These are phyloP conservation scores for Penstemon davidsonii DNA, from an alignment of 257 asterid species.

Conservation along the genomic window DNA sequence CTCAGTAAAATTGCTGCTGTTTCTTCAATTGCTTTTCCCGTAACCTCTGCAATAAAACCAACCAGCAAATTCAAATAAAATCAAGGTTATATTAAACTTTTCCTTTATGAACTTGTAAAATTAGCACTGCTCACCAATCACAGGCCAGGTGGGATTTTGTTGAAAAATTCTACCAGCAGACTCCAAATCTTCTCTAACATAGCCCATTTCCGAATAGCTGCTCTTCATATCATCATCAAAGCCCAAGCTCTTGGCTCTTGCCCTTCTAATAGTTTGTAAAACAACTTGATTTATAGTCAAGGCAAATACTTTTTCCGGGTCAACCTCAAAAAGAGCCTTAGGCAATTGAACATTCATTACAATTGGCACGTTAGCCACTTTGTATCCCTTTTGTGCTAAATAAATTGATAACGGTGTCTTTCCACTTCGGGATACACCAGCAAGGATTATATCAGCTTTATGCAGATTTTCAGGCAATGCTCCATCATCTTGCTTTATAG, in stretches of 20 bases:
- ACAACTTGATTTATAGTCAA: slow-evolving; percentile 79
- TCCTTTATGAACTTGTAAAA: not conserved
- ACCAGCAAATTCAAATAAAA: slow-evolving; percentile 12
- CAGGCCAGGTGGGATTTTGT: slow-evolving; percentile 90
- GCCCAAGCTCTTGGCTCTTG: slow-evolving; percentile 84
- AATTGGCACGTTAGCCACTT: slow-evolving; percentile 92
- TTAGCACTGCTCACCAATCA: slow-evolving; percentile 63
- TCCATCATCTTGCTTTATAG: slow-evolving; percentile 96
- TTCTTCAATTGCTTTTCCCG: slow-evolving; percentile 95
- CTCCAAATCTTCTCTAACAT: slow-evolving; percentile 69
- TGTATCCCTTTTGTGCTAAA: slow-evolving; percentile 91
- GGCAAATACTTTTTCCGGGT: slow-evolving; percentile 82
- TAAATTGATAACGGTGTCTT: slow-evolving; percentile 91
- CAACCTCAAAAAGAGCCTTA: slow-evolving; percentile 68
- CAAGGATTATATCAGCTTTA: slow-evolving; percentile 73
- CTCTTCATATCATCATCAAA: slow-evolving; percentile 48
- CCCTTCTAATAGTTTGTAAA: slow-evolving; percentile 70
- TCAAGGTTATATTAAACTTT: not conserved
- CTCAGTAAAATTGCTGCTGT: slow-evolving; percentile 88
- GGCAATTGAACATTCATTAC: slow-evolving; percentile 73
- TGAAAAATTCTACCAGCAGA: slow-evolving; percentile 67
- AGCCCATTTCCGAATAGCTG: slow-evolving; percentile 73
- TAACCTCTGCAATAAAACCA: slow-evolving; percentile 69
- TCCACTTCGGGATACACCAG: slow-evolving; percentile 93
- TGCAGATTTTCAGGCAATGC: slow-evolving; percentile 75